Evolutionary conservation across 1,284 basidiomycete genomes (phyloP), one percentile per base, ranked within the genome.

Genomic region (Ganoderma multipileum): DNA sequence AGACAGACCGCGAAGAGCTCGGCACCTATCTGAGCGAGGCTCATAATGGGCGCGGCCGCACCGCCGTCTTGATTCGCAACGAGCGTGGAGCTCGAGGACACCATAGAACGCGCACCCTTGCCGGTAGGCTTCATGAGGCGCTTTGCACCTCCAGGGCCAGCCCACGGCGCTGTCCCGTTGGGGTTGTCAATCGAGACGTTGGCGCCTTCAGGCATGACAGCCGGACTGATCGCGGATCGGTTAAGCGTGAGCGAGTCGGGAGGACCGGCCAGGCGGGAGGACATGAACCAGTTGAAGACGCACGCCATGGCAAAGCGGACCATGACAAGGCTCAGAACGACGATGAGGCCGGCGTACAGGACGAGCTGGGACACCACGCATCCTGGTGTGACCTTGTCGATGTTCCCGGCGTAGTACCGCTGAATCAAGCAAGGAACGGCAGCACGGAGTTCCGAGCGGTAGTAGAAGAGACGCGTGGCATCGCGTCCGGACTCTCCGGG

Each of bases 291-390:
- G 76, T 90, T 95, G 87, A 99, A 99, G 70, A 97, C 82, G 78
- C 95, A 94, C 2, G 98, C 98, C 97, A 99, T 99, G 75, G 88
- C 82, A 82, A 99, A 99, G 57, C 97, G 95, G 44, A 94, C 89
- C 69, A 99, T 80, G 57, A 99, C 95, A 70, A 99, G 90, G 50
- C 87, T 88, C 68, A 99, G 88, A 77, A 99, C 97, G 81, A 99
- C 90, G 76, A 96, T 89, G 63, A 99, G 87, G 66, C 96, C 96
- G 38, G 91, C 84, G 80, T 99, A 99, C 64, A 99, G 91, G 79
- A 99, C 90, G 42, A 99, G 85, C 61, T 91, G 87, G 20, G 96
- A 93, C 61, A 96, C 91, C 81, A 98, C 97, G 81, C 98, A 99
- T 16, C 96, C 98, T 1, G 98, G 95, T 0, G 96, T 93, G 78